Evolutionary conservation across 2,329 filamentous ascomycete species (phyloP).

Genomic region (Verticillium isaacii): DNA sequence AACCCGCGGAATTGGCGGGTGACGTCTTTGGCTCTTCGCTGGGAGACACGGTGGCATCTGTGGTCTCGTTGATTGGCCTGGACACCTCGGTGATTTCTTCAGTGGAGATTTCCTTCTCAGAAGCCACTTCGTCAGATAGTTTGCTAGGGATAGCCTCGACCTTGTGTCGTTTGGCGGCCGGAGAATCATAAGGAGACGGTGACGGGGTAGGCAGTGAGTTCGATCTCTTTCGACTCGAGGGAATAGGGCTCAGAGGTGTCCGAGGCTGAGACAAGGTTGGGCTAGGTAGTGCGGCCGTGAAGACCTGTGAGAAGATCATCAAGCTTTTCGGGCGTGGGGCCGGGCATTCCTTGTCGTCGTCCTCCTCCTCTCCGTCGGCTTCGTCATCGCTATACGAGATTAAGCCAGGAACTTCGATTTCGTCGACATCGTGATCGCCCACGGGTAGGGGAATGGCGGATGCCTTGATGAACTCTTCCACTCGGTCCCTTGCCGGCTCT

Average conservation of each 20-base stretch:
- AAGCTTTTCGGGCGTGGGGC: slow-evolving; percentile 43
- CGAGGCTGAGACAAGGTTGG: slow-evolving; percentile 28
- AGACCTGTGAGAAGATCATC: slow-evolving; percentile 22
- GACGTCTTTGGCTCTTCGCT: neutral
- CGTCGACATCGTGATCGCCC: slow-evolving; percentile 63
- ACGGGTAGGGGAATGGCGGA: slow-evolving; percentile 66
- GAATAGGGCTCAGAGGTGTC: slow-evolving; percentile 24
- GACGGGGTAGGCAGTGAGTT: slow-evolving; percentile 42
- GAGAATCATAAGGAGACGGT: slow-evolving; percentile 17
- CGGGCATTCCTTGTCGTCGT: slow-evolving; percentile 24
- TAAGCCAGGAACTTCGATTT: slow-evolving; percentile 75
- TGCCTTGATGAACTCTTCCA: slow-evolving; percentile 41
- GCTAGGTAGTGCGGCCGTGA: slow-evolving; percentile 21
- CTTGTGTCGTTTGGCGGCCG: slow-evolving; percentile 9
- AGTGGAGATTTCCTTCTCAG: slow-evolving; percentile 9
- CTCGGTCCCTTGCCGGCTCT: slow-evolving; percentile 1
- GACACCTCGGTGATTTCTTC: slow-evolving; percentile 3
- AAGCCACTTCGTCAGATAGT: neutral
- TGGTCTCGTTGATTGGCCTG: neutral
- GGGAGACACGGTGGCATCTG: neutral
- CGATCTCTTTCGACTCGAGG: slow-evolving; percentile 37
- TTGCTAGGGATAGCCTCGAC: slow-evolving; percentile 2
- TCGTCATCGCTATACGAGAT: slow-evolving; percentile 60
- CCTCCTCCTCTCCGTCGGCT: slow-evolving; percentile 35
- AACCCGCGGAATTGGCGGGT: neutral